A percentile compares a stretch with the other conserved stretches of the same genome.
Evolutionary conservation across 176 grass and related monocot species (phyloP).

Genomic region (Lolium perenne): DNA sequence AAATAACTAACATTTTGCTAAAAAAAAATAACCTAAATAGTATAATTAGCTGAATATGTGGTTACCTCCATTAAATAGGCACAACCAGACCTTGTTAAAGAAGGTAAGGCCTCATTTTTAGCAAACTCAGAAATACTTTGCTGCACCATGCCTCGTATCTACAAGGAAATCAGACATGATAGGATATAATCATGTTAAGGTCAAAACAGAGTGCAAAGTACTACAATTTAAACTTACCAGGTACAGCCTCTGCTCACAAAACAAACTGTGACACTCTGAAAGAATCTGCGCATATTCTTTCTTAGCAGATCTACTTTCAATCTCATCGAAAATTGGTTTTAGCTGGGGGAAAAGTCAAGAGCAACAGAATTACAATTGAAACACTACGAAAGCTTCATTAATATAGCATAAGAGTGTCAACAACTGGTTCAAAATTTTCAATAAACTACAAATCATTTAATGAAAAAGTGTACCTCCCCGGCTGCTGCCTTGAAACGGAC

Average conservation of each 20-base stretch:
- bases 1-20: background rate
- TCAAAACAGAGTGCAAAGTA: slow-evolving; percentile 41
- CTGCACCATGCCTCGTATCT: slow-evolving; percentile 95
- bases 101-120: slow-evolving; percentile 86
- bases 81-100: slow-evolving; percentile 96
- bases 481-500: slow-evolving; percentile 98
- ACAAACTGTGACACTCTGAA: slow-evolving; percentile 93
- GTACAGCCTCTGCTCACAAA: slow-evolving; percentile 95
- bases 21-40: slow-evolving; percentile 38
- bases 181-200: slow-evolving; percentile 14
- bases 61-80: slow-evolving; percentile 95
- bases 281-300: slow-evolving; percentile 89
- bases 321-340: slow-evolving; percentile 87
- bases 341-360: slow-evolving; percentile 63
- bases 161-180: slow-evolving; percentile 27
- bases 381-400: slow-evolving; percentile 7
- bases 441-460: slow-evolving; percentile 15
- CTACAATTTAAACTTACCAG: slow-evolving; percentile 60
- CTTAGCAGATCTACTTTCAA: slow-evolving; percentile 88
- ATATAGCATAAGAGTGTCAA: background rate
- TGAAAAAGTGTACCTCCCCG: slow-evolving; percentile 71
- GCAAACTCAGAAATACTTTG: slow-evolving; percentile 88
- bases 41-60: slow-evolving; percentile 31
- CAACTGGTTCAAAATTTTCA: slow-evolving; percentile 2
- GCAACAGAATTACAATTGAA: slow-evolving; percentile 24